Conservation (phyloP, 2,329 filamentous ascomycete genomes). For the Exophiala phaeomuriformis region DNA sequence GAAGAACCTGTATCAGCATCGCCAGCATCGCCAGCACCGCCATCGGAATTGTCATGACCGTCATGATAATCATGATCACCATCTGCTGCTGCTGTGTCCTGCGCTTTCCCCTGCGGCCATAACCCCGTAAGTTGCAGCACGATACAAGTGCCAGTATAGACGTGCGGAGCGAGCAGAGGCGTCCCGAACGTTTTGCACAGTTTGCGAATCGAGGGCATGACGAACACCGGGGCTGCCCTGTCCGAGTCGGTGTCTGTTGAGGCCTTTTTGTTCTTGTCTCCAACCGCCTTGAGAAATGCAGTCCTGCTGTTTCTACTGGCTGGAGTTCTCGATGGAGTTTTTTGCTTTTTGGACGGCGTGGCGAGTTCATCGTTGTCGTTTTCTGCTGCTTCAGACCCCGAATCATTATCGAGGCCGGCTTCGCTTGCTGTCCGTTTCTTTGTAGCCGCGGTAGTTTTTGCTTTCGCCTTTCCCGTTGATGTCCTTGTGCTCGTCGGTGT, state of each 20-base stretch:
- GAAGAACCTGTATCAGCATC: conserved; percentile 32
- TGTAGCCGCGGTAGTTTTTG: neutral
- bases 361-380: conserved; percentile 28
- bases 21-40: conserved; percentile 11
- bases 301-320: neutral
- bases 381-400: conserved; percentile 24
- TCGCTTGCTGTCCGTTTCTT: conserved; percentile 23
- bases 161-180: conserved; percentile 59
- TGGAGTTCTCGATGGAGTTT: conserved; percentile 4
- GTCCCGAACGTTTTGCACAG: conserved; percentile 58
- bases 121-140: conserved; percentile 49
- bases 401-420: conserved; percentile 22
- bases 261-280: conserved; percentile 11
- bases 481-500: no score
- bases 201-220: conserved; percentile 59
- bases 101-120: conserved; percentile 19
- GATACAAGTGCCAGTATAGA: conserved; percentile 61
- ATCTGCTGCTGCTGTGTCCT: no score
- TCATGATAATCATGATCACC: no score
- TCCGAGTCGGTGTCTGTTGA: conserved; percentile 4
- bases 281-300: conserved; percentile 8
- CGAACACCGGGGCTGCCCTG: conserved; percentile 53
- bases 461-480: conserved; percentile 30
- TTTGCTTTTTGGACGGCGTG: conserved; percentile 29
- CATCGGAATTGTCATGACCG: no score